Evolutionary conservation across 1,139 yeast species (phyloP), one percentile per base, ranked within the genome.

Genomic region (Yueomyces sp.): DNA sequence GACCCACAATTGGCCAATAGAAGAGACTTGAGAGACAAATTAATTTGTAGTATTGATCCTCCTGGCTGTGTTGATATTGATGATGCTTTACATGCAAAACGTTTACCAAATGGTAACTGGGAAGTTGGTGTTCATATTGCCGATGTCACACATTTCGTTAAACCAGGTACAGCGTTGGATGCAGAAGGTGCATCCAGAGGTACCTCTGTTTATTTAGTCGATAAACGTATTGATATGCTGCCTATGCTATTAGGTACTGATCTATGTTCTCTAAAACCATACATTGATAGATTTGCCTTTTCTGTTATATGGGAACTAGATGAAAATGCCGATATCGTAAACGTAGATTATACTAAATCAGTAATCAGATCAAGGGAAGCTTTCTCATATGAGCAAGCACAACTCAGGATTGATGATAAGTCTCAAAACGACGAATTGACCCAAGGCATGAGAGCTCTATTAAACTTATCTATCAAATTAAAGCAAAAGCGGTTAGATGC

Each of bases 81-180:
- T 69, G 99, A 93, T 68, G 98, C 99, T 1, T 69, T 93, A 44
- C 98, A 93, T 60, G 97, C 98, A 0, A 69, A 73, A 50, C 60
- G 63, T 44, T 71, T 93, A 40, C 89, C 95, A 2, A 91, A 93
- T 62, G 98, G 98, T 2, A 86, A 89, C 60, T 87, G 75, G 66
- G 95, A 91, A 62, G 95, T 93, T 42, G 98, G 99, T 57, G 99
- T 93, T 33, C 99, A 93, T 61, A 93, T 93, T 67, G 99, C 99
- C 4, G 99, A 93, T 67, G 99, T 93, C 27, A 86, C 97, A 1
- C 95, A 93, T 64, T 93, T 93, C 56, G 98, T 93, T 40, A 86
- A 87, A 62, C 81, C 98, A 1, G 83, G 81, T 50, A 87, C 96
- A 3, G 80, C 98, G 0, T 70, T 93, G 47, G 98, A 93, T 61